phyloP scores from a whole-genome alignment of 805 yeast genomes.

The Monosporozyma aerobia region DNA sequence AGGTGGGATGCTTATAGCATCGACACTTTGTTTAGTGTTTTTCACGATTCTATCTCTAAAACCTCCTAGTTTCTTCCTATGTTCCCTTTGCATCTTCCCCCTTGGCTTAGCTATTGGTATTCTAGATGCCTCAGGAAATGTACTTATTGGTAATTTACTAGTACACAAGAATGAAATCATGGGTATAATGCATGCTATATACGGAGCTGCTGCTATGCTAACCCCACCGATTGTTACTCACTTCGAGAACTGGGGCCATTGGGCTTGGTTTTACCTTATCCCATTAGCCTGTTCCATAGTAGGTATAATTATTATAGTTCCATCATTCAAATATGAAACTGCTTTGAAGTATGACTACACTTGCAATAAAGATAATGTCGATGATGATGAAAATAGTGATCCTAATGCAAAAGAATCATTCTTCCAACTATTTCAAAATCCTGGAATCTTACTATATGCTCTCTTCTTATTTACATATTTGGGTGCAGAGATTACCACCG shows the following conservation, averaged over 20 bases:
- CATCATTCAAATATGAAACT: slow-evolving; percentile 41
- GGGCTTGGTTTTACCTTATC: slow-evolving; percentile 23
- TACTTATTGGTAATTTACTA: slow-evolving; percentile 24
- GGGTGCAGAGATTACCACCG: slow-evolving; percentile 62
- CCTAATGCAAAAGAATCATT: slow-evolving; percentile 4
- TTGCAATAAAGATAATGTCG: slow-evolving; percentile 4
- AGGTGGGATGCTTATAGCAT: slow-evolving; percentile 23
- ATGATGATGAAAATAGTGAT: slow-evolving; percentile 10
- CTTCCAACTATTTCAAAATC: slow-evolving; percentile 20
- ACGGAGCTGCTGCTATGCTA: slow-evolving; percentile 65
- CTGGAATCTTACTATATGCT: slow-evolving; percentile 40
- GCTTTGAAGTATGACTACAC: slow-evolving; percentile 29
- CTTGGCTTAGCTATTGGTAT: slow-evolving; percentile 30
- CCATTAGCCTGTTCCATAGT: slow-evolving; percentile 34
- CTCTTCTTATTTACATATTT: slow-evolving; percentile 50
- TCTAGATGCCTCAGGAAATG: slow-evolving; percentile 28
- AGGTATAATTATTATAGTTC: slow-evolving; percentile 23
- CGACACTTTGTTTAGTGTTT: slow-evolving; percentile 13
- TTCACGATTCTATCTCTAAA: slow-evolving; percentile 15
- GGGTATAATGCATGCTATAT: slow-evolving; percentile 57
- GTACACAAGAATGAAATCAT: slow-evolving; percentile 47
- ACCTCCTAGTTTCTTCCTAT: slow-evolving; percentile 19
- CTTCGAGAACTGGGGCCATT: slow-evolving; percentile 25
- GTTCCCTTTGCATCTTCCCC: slow-evolving; percentile 22
- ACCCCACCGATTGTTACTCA: slow-evolving; percentile 56